Evolutionary conservation across 495 filamentous ascomycete genomes (phyloP), one percentile per base, ranked within the genome.

Genomic region (Penicillium desertorum): DNA sequence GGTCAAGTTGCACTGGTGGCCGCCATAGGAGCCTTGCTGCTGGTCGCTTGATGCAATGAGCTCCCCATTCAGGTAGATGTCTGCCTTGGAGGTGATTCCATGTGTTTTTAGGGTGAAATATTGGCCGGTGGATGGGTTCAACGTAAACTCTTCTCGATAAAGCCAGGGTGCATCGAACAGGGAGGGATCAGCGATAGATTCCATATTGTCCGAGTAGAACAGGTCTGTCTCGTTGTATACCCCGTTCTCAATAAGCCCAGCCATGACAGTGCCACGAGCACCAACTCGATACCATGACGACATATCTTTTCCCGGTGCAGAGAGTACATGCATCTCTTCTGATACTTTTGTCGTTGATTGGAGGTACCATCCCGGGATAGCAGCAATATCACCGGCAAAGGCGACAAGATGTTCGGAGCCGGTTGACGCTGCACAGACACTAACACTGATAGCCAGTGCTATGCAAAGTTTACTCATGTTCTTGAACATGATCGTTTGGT

Each of bases 1-100:
- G 1, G 84, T 82, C 25, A 88, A 66, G 5, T 86, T 78, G 65
- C 81, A 86, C 14, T 59, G 70, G 36, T 75, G 74, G 0, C 86
- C 86, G 0, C 59, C 79, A 49, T 85, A 88, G 0, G 83, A 73
- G 4, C 86, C 86, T 6, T 74, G 72, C 58, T 87, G 85, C 9
- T 70, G 51, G 3, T 71, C 57, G 9, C 70, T 79, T 8, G 68
- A 66, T 9, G 73, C 83, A 7, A 88, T 64, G 54, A 76, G 67
- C 23, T 71, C 67, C 9, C 85, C 85, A 56, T 88, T 87, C 45
- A 87, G 53, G 50, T 71, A 86, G 16, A 88, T 79, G 51, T 87
- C 84, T 10, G 81, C 85, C 32, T 75, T 80, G 5, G 84, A 85
- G 0, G 77, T 82, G 42, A 88, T 82, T 6, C 85, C 85, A 49